These are phyloP conservation scores for Rhodotorula kratochvilovae DNA, from an alignment of 768 basidiomycete genomes.

Conservation along the genomic window DNA sequence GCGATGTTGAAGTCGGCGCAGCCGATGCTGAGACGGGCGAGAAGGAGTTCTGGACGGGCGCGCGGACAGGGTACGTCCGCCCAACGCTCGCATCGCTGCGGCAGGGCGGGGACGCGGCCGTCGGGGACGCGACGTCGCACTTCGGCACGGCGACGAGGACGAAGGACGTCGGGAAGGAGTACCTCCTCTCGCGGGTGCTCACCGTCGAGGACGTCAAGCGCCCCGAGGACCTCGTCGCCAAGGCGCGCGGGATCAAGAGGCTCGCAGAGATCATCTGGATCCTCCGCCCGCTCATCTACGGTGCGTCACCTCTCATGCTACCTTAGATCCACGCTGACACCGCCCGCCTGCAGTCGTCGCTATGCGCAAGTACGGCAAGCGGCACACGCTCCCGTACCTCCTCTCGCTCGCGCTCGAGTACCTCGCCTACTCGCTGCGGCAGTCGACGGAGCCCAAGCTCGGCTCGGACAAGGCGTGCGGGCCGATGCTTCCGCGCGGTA, in stretches of 20 bases:
- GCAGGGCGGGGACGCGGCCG: neutral
- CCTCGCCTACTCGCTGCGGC: slow-evolving; percentile 39
- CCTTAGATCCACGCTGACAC: too few relatives aligned
- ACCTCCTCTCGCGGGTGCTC: slow-evolving; percentile 38
- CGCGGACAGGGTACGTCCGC: slow-evolving; percentile 35
- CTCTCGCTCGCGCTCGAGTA: slow-evolving; percentile 44
- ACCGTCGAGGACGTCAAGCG: slow-evolving; percentile 40
- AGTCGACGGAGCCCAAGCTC: slow-evolving; percentile 10
- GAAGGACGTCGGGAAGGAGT: slow-evolving; percentile 37
- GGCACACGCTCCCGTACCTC: slow-evolving; percentile 42
- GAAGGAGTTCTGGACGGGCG: slow-evolving; percentile 39
- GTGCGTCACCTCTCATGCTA: slow-evolving; percentile 16
- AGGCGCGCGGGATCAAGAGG: slow-evolving; percentile 30
- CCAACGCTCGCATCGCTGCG: slow-evolving; percentile 41
- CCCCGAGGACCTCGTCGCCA: slow-evolving; percentile 41
- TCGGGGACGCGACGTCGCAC: neutral
- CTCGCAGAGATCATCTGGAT: slow-evolving; percentile 43
- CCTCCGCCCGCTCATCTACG: slow-evolving; percentile 43
- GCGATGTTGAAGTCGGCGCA: slow-evolving; percentile 10
- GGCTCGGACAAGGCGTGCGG: slow-evolving; percentile 22
- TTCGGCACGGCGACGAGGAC: neutral
- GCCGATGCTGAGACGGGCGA: slow-evolving; percentile 6
- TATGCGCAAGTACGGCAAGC: slow-evolving; percentile 40
- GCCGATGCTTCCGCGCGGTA: slow-evolving; percentile 16
- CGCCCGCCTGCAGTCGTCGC: slow-evolving; percentile 27